Evolutionary conservation across 306 rosid species (phyloP).

Genomic region (barrel medic (Medicago truncatula)): MtrunA17r5.0-ANR NC_053047.1:17441001-17441500

Average conservation of each 20-base stretch:
- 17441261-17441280: background rate
- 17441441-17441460: background rate
- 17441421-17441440: background rate
- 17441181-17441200: background rate
- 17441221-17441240: background rate
- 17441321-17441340: background rate
- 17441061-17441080: background rate
- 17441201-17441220: background rate
- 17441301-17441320: background rate
- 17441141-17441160: background rate
- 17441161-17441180: background rate
- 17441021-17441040: background rate
- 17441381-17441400: background rate
- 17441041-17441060: background rate
- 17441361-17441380: background rate
- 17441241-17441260: background rate
- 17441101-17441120: constrained; percentile 1
- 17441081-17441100: background rate
- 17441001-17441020: background rate
- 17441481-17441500: background rate
- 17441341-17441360: background rate
- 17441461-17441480: background rate
- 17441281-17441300: background rate
- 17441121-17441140: background rate
- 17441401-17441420: background rate